A percentile compares a stretch with the other conserved stretches of the same genome.
These are phyloP conservation scores for Erigeron canadensis DNA, from an alignment of 129 eudicot genomes.

Conservation along the genomic window DNA sequence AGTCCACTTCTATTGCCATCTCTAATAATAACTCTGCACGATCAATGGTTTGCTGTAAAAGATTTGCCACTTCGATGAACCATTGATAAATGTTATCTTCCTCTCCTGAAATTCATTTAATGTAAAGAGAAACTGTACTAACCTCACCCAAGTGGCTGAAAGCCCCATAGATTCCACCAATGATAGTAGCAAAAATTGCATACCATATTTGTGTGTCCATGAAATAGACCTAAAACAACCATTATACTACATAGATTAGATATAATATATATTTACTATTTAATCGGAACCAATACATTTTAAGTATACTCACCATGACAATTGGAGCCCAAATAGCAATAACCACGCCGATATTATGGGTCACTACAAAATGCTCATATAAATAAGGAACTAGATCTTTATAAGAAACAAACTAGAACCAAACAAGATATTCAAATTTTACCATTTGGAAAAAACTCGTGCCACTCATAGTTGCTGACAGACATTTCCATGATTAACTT, in stretches of 20 bases:
- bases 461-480: constrained; percentile 81
- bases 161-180: constrained; percentile 97
- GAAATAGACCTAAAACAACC: constrained; percentile 68
- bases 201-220: constrained; percentile 99
- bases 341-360: constrained; percentile 75
- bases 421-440: constrained; percentile 17
- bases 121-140: constrained; percentile 32
- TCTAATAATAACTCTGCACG: background rate
- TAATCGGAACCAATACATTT: constrained; percentile 3
- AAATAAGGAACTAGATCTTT: constrained; percentile 11
- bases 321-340: constrained; percentile 93
- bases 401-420: constrained; percentile 20
- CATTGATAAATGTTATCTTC: constrained; percentile 8
- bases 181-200: constrained; percentile 77
- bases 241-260: constrained; percentile 17
- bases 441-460: constrained; percentile 95
- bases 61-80: background rate
- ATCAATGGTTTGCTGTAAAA: background rate
- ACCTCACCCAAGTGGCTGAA: constrained; percentile 99
- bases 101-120: background rate
- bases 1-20: background rate
- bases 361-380: constrained; percentile 53
- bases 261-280: constrained; percentile 1
- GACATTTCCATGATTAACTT: constrained; percentile 62
- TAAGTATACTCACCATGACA: constrained; percentile 68